Base-by-base conservation (phyloP, 352 stramenopile species). In the Phytophthora melonis region DNA sequence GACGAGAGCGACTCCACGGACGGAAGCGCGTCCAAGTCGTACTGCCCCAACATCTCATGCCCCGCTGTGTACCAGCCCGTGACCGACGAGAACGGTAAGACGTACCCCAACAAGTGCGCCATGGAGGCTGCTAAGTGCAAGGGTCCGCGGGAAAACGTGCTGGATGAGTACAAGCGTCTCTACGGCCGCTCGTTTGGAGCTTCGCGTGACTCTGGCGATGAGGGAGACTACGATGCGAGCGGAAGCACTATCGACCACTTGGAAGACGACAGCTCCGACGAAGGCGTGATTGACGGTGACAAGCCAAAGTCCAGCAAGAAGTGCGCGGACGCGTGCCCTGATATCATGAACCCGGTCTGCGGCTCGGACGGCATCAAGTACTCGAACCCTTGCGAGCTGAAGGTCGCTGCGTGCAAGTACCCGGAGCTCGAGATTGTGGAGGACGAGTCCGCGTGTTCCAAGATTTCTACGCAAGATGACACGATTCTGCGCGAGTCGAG, bases 301-400 rank as follows among this genome's bases (percentile, higher is more conserved):
- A 75, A 47, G 27, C 54, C 56, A 5, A 54, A 36, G 10, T 7
- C 23, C 21, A 63, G 10, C 47, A 41, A 13, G 25, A 61, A 67
- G 53, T 70, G 73, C 41, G 64, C 74, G n/a, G 32, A 18, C 13
- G 58, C 30, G 36, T 86, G 79, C 47, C 62, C 67, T 27, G 66
- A 80, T 34, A 60, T 72, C 7, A 56, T 67, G 58, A 16, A 64
- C 6, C 61, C 60, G 14, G 74, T 86, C 14, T 86, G 79, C 23
- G 79, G 79, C 41, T 83, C 76, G 13, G 64, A 86, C 47, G 62
- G 70, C 14, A 56, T 80, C 21, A 79, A 50, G 27, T 83, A 83
- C 64, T 53, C 36, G 63, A 83, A 81, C 65, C 57, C 67, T 27
- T 83, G 76, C 54, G 34, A 71, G 27, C 39, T 75, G 8, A 65